These are phyloP conservation scores for Hypoxylon rickii DNA, from an alignment of 495 filamentous ascomycete genomes.

Conservation along the genomic window DNA sequence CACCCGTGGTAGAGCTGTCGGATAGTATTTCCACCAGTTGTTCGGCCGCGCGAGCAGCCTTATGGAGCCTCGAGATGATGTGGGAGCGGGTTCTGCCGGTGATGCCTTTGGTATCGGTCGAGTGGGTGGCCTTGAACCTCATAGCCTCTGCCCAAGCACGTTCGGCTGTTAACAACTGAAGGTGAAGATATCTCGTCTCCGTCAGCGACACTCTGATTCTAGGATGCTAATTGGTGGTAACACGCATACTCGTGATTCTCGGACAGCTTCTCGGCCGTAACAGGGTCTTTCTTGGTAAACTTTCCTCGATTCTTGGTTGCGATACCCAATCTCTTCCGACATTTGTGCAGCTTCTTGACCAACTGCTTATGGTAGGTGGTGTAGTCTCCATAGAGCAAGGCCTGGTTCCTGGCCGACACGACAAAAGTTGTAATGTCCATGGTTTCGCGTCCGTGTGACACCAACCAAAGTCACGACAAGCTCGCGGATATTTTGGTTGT, in stretches of 20 bases:
- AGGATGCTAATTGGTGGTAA: neutral
- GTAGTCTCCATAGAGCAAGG: constrained; percentile 86
- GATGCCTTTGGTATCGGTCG: constrained; percentile 76
- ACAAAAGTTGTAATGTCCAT: constrained; percentile 95
- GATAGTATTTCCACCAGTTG: constrained; percentile 68
- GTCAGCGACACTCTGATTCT: constrained; percentile 16
- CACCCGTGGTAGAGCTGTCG: constrained; percentile 60
- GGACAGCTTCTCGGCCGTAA: constrained; percentile 78
- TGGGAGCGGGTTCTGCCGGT: constrained; percentile 80
- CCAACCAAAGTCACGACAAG: too few species aligned
- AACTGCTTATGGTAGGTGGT: constrained; percentile 80
- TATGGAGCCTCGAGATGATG: constrained; percentile 83
- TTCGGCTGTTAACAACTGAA: constrained; percentile 84
- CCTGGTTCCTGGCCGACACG: constrained; percentile 74
- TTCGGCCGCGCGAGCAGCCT: constrained; percentile 72
- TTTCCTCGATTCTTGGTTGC: constrained; percentile 82
- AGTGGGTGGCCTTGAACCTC: constrained; percentile 85
- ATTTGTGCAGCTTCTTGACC: constrained; percentile 77
- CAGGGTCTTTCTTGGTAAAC: constrained; percentile 70
- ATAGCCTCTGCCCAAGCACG: constrained; percentile 96
- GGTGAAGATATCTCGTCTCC: constrained; percentile 68
- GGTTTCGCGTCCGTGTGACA: neutral
- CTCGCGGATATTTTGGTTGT: neutral
- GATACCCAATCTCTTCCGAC: constrained; percentile 82
- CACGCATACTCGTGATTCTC: constrained; percentile 72